Evolutionary conservation across 2,329 filamentous ascomycete species (phyloP), one percentile per base, ranked within the genome.

Genomic region (Penicillium sp.): DNA sequence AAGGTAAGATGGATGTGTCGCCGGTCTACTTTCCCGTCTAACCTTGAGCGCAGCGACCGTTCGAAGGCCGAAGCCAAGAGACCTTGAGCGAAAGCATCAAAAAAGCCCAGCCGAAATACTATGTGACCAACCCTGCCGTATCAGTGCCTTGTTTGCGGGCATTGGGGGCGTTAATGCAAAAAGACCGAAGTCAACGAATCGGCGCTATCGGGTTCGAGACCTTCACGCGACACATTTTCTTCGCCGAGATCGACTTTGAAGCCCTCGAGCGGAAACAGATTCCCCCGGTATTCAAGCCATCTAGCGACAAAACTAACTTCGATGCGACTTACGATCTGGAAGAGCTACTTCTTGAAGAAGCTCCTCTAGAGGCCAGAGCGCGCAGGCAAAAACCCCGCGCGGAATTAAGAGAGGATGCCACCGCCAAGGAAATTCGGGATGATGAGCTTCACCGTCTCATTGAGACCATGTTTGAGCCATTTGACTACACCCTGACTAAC

Each of bases 291-390:
- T 99, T 99, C 67, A 81, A 87, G 16, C 93, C 93, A 0, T 95
- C 92, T 0, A 91, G 89, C 48, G 93, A 97, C 41, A 99, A 99
- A 79, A 97, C 93, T 3, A 99, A 99, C 68, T 99, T 99, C 59
- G 93, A 99, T 70, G 93, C 93, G 4, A 99, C 93, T 0, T 97
- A 99, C 66, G 93, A 99, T 69, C 75, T 99, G 42, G 93, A 99
- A 67, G 93, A 99, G 69, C 72, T 99, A 16, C 74, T 99, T 2
- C 72, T 99, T 37, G 93, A 99, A 70, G 93, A 99, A 68, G 93
- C 93, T 11, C 93, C 93, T 1, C 75, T 99, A 4, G 93, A 99
- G 71, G 93, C 93, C 47, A 80, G 93, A 63, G 90, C 93, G 42
- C 82, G 93, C 59, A 84, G 92, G 65, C 93, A 97, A 69, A 96